Base-by-base conservation (phyloP, 225 moss, liverwort and hornwort species). In the Bryoerythrophyllum caledonicum region DNA sequence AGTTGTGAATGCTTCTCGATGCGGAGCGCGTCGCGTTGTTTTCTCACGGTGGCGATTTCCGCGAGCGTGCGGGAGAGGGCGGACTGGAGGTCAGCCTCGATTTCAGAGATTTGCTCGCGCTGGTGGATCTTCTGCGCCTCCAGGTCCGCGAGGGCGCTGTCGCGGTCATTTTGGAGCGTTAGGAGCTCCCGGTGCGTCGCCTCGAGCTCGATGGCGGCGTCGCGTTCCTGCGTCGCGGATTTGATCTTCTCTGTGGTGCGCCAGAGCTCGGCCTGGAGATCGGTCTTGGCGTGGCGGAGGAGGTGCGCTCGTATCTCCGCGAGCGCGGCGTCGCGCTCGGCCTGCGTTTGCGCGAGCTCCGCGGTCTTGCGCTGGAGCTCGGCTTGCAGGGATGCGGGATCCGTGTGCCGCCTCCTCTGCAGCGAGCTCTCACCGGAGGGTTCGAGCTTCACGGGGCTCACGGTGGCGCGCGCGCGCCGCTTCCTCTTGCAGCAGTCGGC, bases 231-330 rank as follows among this genome's bases (percentile, higher is more conserved):
- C 62, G 76, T 73, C 12, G 63, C 70, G 23, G 67, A 66, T 6
- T 70, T 76, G 44, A 86, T 76, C 73, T 82, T 70, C 66, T 80
- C 86, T 2, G 79, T 79, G 32, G 68, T 60, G 51, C 51, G 70
- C 4, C 82, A 80, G 12, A 86, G 68, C 53, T 82, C 76, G 20
- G 41, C 44, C 74, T 79, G 85, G 61, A 77, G 60, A 73, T 49
- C 48, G 6, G 48, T 49, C 19, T 19, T 49, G 48, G 48, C 48
- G 48, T 49, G 19, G 48, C 19, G 17, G 14, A 19, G 6, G 48
- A 17, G 48, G 48, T 19, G 48, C 48, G 15, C 15, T 14, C 44
- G 44, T 14, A 44, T 44, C 44, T 44, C 44, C 14, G 48, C 48
- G 48, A 49, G 17, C 17, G 48, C 48, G 17, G 48, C 48, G 6